Evolutionary conservation across 2,329 filamentous ascomycete species (phyloP).

Genomic region (Didymella pinodella): DNA sequence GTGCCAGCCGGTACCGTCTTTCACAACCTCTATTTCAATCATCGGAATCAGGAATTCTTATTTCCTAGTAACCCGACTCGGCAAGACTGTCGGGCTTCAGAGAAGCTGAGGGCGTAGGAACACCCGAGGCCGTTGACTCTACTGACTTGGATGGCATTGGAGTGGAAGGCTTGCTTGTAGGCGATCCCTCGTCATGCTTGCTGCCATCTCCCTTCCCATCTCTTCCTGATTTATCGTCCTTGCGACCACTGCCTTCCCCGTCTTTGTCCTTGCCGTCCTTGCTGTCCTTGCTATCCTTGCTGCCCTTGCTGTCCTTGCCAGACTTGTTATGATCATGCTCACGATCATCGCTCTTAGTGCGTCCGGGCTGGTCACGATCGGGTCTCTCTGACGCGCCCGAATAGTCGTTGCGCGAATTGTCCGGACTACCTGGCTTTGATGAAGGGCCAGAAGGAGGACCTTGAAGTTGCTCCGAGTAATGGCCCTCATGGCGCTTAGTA

Average conservation of each 20-base stretch:
- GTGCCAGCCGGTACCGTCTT: background rate
- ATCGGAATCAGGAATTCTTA: background rate
- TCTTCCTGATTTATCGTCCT: too few species aligned
- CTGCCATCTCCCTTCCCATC: too few species aligned
- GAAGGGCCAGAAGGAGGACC: background rate
- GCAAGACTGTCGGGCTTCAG: background rate
- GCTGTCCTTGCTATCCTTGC: background rate
- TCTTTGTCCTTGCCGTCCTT: background rate
- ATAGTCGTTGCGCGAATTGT: background rate
- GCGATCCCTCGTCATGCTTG: background rate
- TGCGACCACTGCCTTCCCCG: background rate
- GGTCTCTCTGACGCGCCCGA: background rate
- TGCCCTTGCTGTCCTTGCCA: background rate
- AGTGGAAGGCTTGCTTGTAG: background rate
- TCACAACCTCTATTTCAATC: background rate
- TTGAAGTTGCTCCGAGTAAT: background rate
- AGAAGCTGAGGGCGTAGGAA: background rate
- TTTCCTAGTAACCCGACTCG: background rate
- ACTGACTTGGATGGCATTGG: background rate
- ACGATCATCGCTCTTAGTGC: background rate
- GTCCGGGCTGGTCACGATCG: background rate
- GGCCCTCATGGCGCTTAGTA: background rate
- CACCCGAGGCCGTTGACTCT: background rate
- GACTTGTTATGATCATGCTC: background rate
- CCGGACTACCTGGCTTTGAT: slow-evolving; percentile 4